A percentile compares a stretch with the other conserved stretches of the same genome.
Conservation (phyloP, 495 filamentous ascomycete species). For the Xeromyces bisporus region DNA sequence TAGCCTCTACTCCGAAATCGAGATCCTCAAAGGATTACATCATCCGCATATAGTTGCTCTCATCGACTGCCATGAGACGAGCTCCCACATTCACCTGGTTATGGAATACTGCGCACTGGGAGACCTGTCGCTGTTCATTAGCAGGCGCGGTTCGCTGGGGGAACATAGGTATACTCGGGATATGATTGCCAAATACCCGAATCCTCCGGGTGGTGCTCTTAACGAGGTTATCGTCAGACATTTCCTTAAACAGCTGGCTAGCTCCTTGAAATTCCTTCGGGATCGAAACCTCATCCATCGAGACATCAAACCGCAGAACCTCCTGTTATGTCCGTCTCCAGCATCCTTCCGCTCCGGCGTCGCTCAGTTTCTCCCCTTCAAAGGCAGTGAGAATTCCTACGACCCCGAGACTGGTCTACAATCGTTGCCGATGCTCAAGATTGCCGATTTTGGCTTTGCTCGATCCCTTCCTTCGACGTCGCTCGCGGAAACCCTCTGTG, state of each 20-base stretch:
- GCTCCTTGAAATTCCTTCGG: slow-evolving; percentile 76
- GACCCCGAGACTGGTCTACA: slow-evolving; percentile 69
- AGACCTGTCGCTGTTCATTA: slow-evolving; percentile 87
- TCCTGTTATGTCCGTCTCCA: slow-evolving; percentile 74
- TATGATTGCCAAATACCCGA: slow-evolving; percentile 84
- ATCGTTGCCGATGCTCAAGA: slow-evolving; percentile 84
- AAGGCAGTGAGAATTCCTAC: slow-evolving; percentile 56
- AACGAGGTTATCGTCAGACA: slow-evolving; percentile 90
- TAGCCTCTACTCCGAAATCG: slow-evolving; percentile 85
- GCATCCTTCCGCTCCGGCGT: slow-evolving; percentile 35
- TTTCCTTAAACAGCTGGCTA: slow-evolving; percentile 89
- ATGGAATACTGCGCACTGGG: slow-evolving; percentile 98
- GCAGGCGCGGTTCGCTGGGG: slow-evolving; percentile 63
- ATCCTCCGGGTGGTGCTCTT: slow-evolving; percentile 57
- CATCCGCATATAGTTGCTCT: slow-evolving; percentile 96
- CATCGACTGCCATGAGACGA: slow-evolving; percentile 77
- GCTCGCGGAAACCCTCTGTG: slow-evolving; percentile 87
- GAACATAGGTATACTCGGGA: slow-evolving; percentile 62
- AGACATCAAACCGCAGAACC: slow-evolving; percentile 94
- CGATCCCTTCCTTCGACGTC: slow-evolving; percentile 76
- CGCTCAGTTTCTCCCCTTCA: slow-evolving; percentile 35
- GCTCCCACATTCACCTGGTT: slow-evolving; percentile 79
- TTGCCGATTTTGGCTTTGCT: slow-evolving; percentile 96
- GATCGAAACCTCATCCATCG: slow-evolving; percentile 80
- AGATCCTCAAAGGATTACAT: slow-evolving; percentile 77